Conservation (phyloP, 495 filamentous ascomycete genomes). For the Neurospora hispaniola region DNA sequence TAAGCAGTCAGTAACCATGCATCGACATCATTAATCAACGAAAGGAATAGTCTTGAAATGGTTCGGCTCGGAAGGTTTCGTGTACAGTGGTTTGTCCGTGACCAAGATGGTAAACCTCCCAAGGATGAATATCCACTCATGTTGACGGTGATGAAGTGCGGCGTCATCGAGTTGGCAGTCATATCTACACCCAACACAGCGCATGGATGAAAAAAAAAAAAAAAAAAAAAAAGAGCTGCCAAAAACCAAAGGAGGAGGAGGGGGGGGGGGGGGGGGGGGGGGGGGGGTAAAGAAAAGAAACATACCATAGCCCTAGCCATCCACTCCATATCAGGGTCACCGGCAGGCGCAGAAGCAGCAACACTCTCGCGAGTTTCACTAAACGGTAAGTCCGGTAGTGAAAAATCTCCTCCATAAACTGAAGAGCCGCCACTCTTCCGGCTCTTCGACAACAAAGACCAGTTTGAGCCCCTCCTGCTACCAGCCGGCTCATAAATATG, state of each 20-base stretch:
- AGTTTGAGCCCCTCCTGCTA: neutral
- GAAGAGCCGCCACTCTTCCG: slow-evolving; percentile 1
- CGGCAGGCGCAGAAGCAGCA: neutral
- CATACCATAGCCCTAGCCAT: slow-evolving; percentile 19
- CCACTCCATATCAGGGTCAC: slow-evolving; percentile 15
- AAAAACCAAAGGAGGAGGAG: no score
- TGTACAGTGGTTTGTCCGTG: no score
- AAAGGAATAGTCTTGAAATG: neutral
- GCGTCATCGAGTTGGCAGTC: no score
- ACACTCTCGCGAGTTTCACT: neutral
- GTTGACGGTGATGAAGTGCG: no score
- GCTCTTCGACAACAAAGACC: neutral
- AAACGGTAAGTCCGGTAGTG: neutral
- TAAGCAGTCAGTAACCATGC: neutral
- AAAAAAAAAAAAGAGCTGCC: no score
- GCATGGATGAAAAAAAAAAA: neutral
- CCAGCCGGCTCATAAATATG: neutral
- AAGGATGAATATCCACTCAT: no score
- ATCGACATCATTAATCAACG: neutral
- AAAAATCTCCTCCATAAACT: neutral
- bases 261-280: no score
- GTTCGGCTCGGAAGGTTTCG: no score
- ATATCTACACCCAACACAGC: no score
- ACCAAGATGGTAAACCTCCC: no score
- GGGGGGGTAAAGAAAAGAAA: no score